Evolutionary conservation across 208 protist species (phyloP), one percentile per base, ranked within the genome.

Genomic region (Phytomonas sp.): DNA sequence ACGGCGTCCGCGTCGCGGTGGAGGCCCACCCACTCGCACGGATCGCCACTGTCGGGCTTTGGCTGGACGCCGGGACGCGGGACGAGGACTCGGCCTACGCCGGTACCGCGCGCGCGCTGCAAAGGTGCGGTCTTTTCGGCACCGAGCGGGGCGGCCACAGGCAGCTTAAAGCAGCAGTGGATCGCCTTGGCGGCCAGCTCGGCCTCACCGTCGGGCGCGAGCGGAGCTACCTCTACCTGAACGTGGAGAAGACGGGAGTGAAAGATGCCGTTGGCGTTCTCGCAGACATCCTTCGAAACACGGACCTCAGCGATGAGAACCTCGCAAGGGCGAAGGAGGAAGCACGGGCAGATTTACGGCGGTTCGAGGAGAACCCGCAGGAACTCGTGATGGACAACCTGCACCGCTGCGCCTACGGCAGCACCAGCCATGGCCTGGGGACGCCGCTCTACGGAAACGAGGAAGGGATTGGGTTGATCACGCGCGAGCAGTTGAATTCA

Each of bases 111-210:
- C 98, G 99, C 73, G 99, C 99, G 73, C 87, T 99, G 29, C 97
- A 99, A 82, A 98, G 99, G 85, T 98, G 99, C 83, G 87, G 92
- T 66, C 99, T 99, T 82, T 98, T 99, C 69, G 97, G 95, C 34
- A 99, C 98, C 30, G 69, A 78, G 8, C 94, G 86, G 56, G 92
- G 96, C 72, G 85, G 81, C 23, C 78, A 84, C 64, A 66, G 83
- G 32, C 87, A 97, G 69, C 88, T 98, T 37, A 90, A 98, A 74
- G 70, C 78, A 61, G 95, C 96, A 59, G 78, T 99, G 12, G 98
- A 99, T 77, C 94, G 98, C 66, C 96, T 99, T 67, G 98, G 98
- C 49, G 96, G 89, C 45, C 93, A 95, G 69, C 87, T 99, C 12
- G 97, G 97, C 75, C 97, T 98, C 34, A 94, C 98, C 82, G 98